Conservation (phyloP, 371 early-diverging fungal species). For the Mucor irregularis region DNA sequence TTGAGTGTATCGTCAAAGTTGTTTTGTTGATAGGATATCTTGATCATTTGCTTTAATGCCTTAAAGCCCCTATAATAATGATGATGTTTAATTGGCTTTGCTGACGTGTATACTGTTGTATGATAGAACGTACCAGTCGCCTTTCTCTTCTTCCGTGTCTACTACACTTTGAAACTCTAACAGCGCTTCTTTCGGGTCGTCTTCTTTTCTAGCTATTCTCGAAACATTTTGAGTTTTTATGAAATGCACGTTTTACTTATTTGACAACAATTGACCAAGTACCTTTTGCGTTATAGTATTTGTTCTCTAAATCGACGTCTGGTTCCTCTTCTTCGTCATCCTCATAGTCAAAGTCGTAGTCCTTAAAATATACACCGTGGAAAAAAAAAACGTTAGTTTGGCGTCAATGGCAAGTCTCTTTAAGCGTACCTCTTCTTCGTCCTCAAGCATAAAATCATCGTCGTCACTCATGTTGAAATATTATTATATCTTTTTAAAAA, state of each 20-base stretch:
- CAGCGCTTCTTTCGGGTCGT: constrained; percentile 78
- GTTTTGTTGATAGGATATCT: constrained; percentile 74
- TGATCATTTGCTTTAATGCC: constrained; percentile 92
- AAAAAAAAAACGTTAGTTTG: background rate
- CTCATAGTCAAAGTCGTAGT: constrained; percentile 92
- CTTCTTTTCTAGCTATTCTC: constrained; percentile 72
- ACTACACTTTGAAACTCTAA: constrained; percentile 82
- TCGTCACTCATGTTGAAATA: constrained; percentile 62
- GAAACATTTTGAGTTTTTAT: too few species aligned
- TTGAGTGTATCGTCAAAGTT: constrained; percentile 69
- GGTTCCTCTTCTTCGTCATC: constrained; percentile 84
- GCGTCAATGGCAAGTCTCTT: background rate
- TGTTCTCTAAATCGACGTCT: constrained; percentile 89
- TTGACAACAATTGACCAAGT: too few species aligned
- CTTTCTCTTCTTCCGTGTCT: constrained; percentile 78
- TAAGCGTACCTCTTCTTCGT: constrained; percentile 58
- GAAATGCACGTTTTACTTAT: too few species aligned
- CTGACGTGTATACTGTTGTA: background rate
- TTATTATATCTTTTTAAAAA: too few species aligned
- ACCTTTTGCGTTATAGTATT: constrained; percentile 96
- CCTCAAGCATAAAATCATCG: constrained; percentile 75
- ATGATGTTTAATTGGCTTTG: background rate
- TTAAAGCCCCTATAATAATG: constrained; percentile 83
- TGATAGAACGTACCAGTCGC: constrained; percentile 72
- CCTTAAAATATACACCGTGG: constrained; percentile 27